Evolutionary conservation across 2,329 filamentous ascomycete genomes (phyloP).

Genomic region (Hymenoscyphus fraxineus): DNA sequence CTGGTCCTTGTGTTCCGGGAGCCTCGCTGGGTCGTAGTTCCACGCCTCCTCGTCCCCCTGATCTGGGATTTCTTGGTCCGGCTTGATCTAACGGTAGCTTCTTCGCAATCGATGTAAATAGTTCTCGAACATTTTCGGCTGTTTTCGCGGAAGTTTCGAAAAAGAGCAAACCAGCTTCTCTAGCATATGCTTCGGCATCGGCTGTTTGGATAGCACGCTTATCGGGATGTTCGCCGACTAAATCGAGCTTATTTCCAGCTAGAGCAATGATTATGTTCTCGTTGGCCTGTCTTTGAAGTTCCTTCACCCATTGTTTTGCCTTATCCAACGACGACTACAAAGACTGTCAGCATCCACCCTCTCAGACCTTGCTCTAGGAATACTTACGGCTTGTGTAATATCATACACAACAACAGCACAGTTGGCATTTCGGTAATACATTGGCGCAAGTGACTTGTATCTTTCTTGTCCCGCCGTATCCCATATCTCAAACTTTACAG

Average conservation of each 20-base stretch:
- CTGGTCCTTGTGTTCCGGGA: conserved; percentile 54
- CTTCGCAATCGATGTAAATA: conserved; percentile 97
- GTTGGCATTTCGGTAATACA: conserved; percentile 99
- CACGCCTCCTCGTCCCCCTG: conserved; percentile 55
- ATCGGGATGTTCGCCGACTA: conserved; percentile 90
- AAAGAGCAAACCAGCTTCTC: conserved; percentile 89
- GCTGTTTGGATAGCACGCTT: conserved; percentile 87
- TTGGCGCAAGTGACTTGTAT: conserved; percentile 97
- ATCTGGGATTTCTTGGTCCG: conserved; percentile 79
- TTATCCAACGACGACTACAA: conserved; percentile 89
- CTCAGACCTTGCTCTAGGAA: background rate
- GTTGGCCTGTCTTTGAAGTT: conserved; percentile 96
- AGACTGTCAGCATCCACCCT: conserved; percentile 15
- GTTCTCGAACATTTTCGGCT: conserved; percentile 88
- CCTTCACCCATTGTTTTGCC: conserved; percentile 98
- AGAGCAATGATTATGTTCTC: conserved; percentile 99
- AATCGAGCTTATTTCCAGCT: conserved; percentile 94
- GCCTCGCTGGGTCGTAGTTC: conserved; percentile 53
- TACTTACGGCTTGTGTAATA: conserved; percentile 89
- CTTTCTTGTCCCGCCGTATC: conserved; percentile 97
- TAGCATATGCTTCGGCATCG: conserved; percentile 92
- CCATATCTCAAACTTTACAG: conserved; percentile 99
- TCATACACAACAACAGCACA: conserved; percentile 99
- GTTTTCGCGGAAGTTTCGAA: conserved; percentile 99
- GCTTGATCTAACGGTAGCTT: conserved; percentile 95